phyloP scores from a whole-genome alignment of 148 eudicot genomes.

The Rhododendron griersonianum region DNA sequence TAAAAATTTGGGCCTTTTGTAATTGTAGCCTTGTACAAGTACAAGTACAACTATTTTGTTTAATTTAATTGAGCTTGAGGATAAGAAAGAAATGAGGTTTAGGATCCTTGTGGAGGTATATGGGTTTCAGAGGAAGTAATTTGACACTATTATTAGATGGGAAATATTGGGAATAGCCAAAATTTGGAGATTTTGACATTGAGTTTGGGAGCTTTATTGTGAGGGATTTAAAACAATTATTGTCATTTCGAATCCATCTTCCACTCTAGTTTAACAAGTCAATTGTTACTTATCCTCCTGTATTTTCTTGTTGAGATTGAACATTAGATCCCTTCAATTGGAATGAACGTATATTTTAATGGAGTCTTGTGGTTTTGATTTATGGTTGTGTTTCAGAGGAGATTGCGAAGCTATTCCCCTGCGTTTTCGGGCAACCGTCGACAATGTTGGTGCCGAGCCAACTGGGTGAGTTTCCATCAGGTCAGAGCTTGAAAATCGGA shows the following conservation, averaged over 20 bases:
- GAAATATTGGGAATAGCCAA: not conserved
- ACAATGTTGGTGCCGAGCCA: slow-evolving; percentile 64
- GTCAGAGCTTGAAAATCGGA: slow-evolving; percentile 72
- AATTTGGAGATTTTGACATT: not conserved
- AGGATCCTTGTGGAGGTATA: not conserved
- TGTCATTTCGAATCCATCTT: not conserved
- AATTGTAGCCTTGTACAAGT: not conserved
- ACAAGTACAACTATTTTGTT: not conserved
- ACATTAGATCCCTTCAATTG: not conserved
- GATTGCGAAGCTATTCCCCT: slow-evolving; percentile 85
- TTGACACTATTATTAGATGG: not conserved
- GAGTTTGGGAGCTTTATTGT: not conserved
- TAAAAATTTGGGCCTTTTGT: not conserved
- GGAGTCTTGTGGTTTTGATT: slow-evolving; percentile 7
- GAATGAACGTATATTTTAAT: not conserved
- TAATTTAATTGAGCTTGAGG: not conserved
- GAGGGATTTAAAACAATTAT: not conserved
- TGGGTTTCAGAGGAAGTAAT: not conserved
- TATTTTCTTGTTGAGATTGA: not conserved
- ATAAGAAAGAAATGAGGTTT: not conserved
- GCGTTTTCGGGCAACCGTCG: slow-evolving; percentile 85
- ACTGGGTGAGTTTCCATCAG: slow-evolving; percentile 31
- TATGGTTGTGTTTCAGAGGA: slow-evolving; percentile 54
- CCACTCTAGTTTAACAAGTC: not conserved
- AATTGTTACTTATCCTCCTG: not conserved